Conservation (phyloP, 768 basidiomycete genomes). For the Scleroderma bovista region DNA sequence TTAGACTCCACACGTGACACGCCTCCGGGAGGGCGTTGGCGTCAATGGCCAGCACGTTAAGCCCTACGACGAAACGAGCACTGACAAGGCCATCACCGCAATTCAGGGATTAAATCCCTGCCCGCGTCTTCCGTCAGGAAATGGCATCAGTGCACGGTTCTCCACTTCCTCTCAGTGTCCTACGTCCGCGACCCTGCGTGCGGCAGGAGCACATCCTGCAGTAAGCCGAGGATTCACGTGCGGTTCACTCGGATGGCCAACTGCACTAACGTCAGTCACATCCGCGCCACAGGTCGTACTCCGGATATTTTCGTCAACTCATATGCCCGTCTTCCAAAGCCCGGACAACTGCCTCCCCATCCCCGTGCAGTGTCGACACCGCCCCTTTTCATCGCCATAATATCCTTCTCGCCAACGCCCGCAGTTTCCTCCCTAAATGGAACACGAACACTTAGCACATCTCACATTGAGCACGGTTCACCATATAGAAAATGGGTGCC, state of each 20-base stretch:
- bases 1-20: no score
- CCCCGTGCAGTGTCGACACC: constrained; percentile 85
- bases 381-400: constrained; percentile 73
- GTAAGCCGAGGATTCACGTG: constrained; percentile 68
- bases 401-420: constrained; percentile 70
- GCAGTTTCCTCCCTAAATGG: constrained; percentile 76
- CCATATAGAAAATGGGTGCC: constrained; percentile 70
- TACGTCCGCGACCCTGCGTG: constrained; percentile 82
- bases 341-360: constrained; percentile 74
- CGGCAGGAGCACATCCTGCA: constrained; percentile 76
- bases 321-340: constrained; percentile 88
- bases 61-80: no score
- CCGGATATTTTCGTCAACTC: constrained; percentile 39
- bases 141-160: constrained; percentile 62
- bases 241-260: constrained; percentile 81
- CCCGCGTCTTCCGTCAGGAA: constrained; percentile 57
- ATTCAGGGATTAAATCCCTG: constrained; percentile 58
- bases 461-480: constrained; percentile 65
- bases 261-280: background rate
- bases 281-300: background rate
- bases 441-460: constrained; percentile 83
- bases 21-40: no score
- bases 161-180: constrained; percentile 74
- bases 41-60: no score
- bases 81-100: background rate